These are phyloP conservation scores for Aaosphaeria pasadenensis DNA, from an alignment of 2,329 filamentous ascomycete species.

Conservation along the genomic window DNA sequence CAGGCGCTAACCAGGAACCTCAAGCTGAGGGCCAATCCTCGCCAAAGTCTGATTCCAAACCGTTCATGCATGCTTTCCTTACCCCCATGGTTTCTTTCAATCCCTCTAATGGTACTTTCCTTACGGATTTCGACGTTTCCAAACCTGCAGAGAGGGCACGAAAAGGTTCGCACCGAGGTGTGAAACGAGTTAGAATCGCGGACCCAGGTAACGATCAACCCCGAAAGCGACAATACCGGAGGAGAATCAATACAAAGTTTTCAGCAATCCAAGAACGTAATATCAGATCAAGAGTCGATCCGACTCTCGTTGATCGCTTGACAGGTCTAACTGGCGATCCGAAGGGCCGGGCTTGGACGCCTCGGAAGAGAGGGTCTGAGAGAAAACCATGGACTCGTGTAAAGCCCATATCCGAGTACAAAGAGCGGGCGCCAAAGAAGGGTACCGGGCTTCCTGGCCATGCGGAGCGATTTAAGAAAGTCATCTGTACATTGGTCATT, in stretches of 20 bases:
- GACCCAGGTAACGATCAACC: too few species aligned
- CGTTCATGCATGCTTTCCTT: not conserved
- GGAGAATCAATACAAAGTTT: too few species aligned
- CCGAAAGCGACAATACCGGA: too few species aligned
- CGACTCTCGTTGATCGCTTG: constrained; percentile 32
- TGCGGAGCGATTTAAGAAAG: constrained; percentile 25
- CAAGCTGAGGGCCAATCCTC: too few species aligned
- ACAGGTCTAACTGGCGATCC: constrained; percentile 32
- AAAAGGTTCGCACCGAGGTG: too few species aligned
- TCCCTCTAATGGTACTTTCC: constrained; percentile 43
- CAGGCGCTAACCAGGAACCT: not conserved
- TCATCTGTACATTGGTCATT: constrained; percentile 28
- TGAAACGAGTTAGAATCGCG: too few species aligned
- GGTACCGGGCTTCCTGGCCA: constrained; percentile 9
- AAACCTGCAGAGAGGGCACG: too few species aligned
- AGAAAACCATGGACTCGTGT: not conserved
- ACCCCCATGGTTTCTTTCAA: constrained; percentile 33
- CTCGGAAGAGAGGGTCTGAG: constrained; percentile 8
- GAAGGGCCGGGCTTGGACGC: constrained; percentile 23
- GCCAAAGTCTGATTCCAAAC: not conserved
- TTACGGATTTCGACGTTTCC: constrained; percentile 28
- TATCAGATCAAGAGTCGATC: constrained; percentile 1
- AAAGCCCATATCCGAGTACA: constrained; percentile 5
- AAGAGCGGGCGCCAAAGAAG: constrained; percentile 11
- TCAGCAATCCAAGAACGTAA: too few species aligned